Percentiles rank a stretch among this genome's conserved stretches.
Evolutionary conservation across 352 stramenopile species (phyloP).

Genomic region (Phytophthora boehmeriae): DNA sequence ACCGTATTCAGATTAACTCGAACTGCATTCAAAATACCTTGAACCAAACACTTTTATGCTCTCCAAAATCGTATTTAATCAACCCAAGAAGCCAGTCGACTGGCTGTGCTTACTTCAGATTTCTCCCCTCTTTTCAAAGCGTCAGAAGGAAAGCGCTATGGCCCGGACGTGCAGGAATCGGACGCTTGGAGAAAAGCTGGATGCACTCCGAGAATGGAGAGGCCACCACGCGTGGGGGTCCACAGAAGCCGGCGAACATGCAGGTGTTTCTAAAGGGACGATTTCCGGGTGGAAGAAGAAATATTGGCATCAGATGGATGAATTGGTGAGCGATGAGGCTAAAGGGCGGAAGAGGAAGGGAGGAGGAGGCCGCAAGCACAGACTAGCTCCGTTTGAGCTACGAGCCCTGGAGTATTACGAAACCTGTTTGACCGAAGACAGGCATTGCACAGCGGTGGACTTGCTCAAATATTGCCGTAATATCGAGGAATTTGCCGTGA

Average conservation of each 20-base stretch:
- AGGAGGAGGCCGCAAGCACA: not conserved
- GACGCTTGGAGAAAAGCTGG: conserved; percentile 6
- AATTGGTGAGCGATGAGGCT: not conserved
- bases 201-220: not conserved
- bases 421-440: not conserved
- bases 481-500: not conserved
- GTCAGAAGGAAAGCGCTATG: not conserved
- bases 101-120: not conserved
- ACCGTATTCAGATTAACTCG: too few relatives aligned
- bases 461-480: not conserved
- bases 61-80: too few relatives aligned
- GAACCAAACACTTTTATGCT: too few relatives aligned
- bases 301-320: not conserved
- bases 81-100: too few relatives aligned
- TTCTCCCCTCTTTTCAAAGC: not conserved
- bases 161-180: not conserved
- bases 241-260: not conserved
- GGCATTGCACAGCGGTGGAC: not conserved
- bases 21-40: too few relatives aligned
- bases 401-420: not conserved
- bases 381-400: not conserved
- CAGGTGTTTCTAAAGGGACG: not conserved
- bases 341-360: not conserved
- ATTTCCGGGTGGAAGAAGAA: not conserved
- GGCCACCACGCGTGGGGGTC: not conserved